phyloP scores from a whole-genome alignment of 2,329 filamentous ascomycete species.

The Neopestalotiopsis clavispora region DNA sequence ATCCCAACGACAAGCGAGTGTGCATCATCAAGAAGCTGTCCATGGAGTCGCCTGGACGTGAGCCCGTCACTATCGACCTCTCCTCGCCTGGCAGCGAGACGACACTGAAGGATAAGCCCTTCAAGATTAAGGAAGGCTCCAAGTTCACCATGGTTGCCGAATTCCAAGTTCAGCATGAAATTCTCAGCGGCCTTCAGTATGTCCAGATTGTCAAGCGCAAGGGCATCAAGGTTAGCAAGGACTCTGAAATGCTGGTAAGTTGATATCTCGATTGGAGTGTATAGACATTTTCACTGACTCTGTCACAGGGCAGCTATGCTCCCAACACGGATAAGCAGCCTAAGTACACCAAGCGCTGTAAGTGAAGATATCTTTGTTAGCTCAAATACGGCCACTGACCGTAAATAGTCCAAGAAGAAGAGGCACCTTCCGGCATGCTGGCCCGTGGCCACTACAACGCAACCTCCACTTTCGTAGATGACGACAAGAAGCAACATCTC shows the following conservation, averaged over 20 bases:
- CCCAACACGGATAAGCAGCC: constrained; percentile 90
- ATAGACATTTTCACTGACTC: constrained; percentile 29
- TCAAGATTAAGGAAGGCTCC: constrained; percentile 95
- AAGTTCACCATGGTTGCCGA: constrained; percentile 93
- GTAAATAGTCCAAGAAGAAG: constrained; percentile 81
- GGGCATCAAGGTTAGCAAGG: constrained; percentile 86
- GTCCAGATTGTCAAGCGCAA: constrained; percentile 92
- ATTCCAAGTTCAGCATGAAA: constrained; percentile 97
- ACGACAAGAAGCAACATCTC: constrained; percentile 89
- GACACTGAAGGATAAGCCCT: constrained; percentile 86
- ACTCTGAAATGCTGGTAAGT: constrained; percentile 96
- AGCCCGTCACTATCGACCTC: constrained; percentile 89
- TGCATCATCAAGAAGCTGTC: constrained; percentile 93
- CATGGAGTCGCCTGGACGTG: constrained; percentile 82
- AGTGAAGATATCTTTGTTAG: constrained; percentile 40
- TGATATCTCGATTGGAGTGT: neutral
- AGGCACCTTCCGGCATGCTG: constrained; percentile 90
- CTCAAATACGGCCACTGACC: constrained; percentile 12
- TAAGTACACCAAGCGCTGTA: constrained; percentile 90
- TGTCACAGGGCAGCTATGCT: constrained; percentile 79
- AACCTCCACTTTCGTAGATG: constrained; percentile 88
- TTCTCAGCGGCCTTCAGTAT: constrained; percentile 94
- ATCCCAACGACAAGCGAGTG: constrained; percentile 82
- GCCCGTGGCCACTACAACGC: constrained; percentile 90
- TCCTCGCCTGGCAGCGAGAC: constrained; percentile 73